These are phyloP conservation scores for Paraglomus brasilianum DNA, from an alignment of 192 early-diverging fungal genomes.

Conservation along the genomic window DNA sequence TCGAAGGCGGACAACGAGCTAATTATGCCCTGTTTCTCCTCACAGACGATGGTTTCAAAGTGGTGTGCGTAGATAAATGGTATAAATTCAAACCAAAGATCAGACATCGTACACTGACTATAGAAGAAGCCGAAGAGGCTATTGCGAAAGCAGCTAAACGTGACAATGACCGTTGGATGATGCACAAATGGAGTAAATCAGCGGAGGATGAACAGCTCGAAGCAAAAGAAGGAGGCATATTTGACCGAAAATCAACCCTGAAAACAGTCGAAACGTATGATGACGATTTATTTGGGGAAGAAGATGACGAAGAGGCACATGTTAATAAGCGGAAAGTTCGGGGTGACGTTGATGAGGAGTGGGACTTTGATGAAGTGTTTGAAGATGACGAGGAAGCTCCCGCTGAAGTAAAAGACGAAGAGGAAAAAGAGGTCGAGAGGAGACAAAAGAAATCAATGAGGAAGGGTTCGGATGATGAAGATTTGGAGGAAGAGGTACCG, in stretches of 20 bases:
- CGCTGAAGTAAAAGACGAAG: slow-evolving; percentile 53
- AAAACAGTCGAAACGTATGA: slow-evolving; percentile 15
- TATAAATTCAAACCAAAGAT: slow-evolving; percentile 75
- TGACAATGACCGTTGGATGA: slow-evolving; percentile 52
- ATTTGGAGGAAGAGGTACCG: slow-evolving; percentile 37
- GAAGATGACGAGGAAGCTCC: slow-evolving; percentile 79
- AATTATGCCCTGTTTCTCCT: slow-evolving; percentile 74
- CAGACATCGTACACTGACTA: slow-evolving; percentile 59
- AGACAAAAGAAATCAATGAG: slow-evolving; percentile 37
- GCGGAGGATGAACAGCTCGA: slow-evolving; percentile 24
- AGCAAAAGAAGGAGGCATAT: slow-evolving; percentile 21
- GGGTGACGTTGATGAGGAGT: slow-evolving; percentile 56
- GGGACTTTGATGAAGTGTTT: slow-evolving; percentile 79
- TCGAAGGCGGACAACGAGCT: slow-evolving; percentile 70
- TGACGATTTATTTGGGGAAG: slow-evolving; percentile 42
- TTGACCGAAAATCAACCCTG: slow-evolving; percentile 13
- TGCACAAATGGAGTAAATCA: slow-evolving; percentile 43
- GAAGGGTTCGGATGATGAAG: slow-evolving; percentile 41
- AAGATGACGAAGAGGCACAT: slow-evolving; percentile 39
- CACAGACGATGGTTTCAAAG: slow-evolving; percentile 72
- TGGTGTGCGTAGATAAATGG: slow-evolving; percentile 71
- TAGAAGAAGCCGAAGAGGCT: slow-evolving; percentile 80
- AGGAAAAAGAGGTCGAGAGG: slow-evolving; percentile 35
- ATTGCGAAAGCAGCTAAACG: slow-evolving; percentile 42
- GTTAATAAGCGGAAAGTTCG: slow-evolving; percentile 44